These are phyloP conservation scores for Strigomonas culicis DNA, from an alignment of 208 protist genomes.

Conservation along the genomic window DNA sequence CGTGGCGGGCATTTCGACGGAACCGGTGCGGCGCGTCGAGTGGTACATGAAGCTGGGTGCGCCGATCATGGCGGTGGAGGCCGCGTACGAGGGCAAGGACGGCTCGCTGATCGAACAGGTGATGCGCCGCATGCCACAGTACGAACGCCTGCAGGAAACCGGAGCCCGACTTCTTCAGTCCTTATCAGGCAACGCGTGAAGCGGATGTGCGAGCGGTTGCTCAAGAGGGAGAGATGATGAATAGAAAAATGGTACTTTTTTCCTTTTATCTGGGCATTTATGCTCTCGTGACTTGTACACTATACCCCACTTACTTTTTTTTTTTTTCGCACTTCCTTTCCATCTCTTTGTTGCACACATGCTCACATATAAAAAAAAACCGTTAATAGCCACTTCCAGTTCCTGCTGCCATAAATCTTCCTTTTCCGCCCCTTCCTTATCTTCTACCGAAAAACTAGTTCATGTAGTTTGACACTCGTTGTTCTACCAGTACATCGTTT, in stretches of 20 bases:
- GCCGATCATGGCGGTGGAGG: slow-evolving; percentile 42
- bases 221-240: slow-evolving; percentile 4
- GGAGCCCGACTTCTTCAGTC: slow-evolving; percentile 21
- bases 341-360: no score
- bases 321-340: neutral
- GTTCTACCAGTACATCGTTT: neutral
- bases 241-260: neutral
- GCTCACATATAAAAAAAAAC: no score
- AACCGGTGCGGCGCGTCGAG: slow-evolving; percentile 32
- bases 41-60: slow-evolving; percentile 40
- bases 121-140: slow-evolving; percentile 26
- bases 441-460: no score
- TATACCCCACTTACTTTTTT: neutral
- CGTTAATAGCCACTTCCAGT: no score
- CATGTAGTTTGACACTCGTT: no score
- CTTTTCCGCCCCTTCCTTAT: no score
- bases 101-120: slow-evolving; percentile 37
- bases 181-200: slow-evolving; percentile 12
- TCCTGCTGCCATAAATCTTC: no score
- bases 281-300: no score
- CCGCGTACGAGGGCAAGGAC: slow-evolving; percentile 30
- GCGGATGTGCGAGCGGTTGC: neutral
- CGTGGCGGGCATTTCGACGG: slow-evolving; percentile 28
- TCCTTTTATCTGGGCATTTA: no score
- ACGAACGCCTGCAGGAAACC: slow-evolving; percentile 19